Base-by-base conservation (phyloP, 2,329 filamentous ascomycete species). In the Colletotrichum filicis region DNA sequence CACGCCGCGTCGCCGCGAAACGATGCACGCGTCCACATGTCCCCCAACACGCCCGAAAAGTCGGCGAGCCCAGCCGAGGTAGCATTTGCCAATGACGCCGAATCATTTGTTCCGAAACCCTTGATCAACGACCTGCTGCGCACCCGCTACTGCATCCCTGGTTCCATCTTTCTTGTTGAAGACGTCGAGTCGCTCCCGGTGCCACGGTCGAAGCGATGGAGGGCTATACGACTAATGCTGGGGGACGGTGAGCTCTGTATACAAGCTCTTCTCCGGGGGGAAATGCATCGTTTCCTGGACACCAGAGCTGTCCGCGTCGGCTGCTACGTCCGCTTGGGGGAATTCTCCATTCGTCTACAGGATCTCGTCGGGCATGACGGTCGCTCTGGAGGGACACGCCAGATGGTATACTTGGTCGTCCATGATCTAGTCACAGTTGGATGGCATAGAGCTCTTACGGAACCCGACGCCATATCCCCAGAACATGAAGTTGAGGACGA, bases 241-340 rank as follows among this genome's bases (percentile, higher is more conserved):
- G 86, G 88, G 49, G 88, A 90, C 74, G 87, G 88, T 1, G 82
- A 86, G 75, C 78, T 89, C 4, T 89, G 86, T 74, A 83, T 90
- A n/a, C 88, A 90, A 77, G 87, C 87, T 0, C 78, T 90, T 8
- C 77, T 90, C 55, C 78, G 79, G 7, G 79, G 83, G 1, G 83
- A 83, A 59, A 82, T 87, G 79, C 87, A 90, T 63, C 81, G 83
- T 4, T 83, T 87, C n/a, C 81, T 89, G 9, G 83, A 88, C 53
- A 78, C 77, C 1, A 84, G 83, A 2, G 82, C 85, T n/a, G 76
- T 90, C 46, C 80, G 79, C 4, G 80, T 86, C 12, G 88, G 88
- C 1, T 84, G 83, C 55, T 89, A 88, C 75, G 83, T 90, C 26
- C 83, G 82, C 49, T 76, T 88, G n/a, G 82, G 86, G 32, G 76